Base-by-base conservation (phyloP, 164 flowering plant species). In the Buxus sempervirens region DNA sequence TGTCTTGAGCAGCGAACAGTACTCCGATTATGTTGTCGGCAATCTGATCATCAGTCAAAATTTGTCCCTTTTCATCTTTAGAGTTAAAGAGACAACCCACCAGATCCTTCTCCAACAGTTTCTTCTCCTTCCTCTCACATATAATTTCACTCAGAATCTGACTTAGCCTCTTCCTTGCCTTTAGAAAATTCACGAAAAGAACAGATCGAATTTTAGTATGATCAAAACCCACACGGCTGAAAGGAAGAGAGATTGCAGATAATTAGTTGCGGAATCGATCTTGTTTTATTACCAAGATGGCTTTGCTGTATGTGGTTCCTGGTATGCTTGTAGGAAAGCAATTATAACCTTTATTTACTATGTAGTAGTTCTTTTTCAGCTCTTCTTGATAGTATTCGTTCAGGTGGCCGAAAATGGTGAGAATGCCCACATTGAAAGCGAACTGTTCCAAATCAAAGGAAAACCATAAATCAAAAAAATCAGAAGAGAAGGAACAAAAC, bases 1-100 rank as follows among this genome's bases (percentile, higher is more conserved):
- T 94, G 68, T 94, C 98, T 55, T 86, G 93, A 41, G 98, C 98
- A 4, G 98, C 98, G 49, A 94, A 94, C 45, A 94, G 77, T 6
- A 86, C 95, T 59, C 98, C 98, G 23, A 94, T 88, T 18, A 91
- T 78, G 80, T 94, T 94, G 70, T 94, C 98, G 0, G 91, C 84
- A 25, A 94, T 88, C 62, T 94, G 91, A 15, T 86, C 85, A 0
- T 85, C 88, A 0, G 58, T 83, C 19, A 91, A 65, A 0, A 9
- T 64, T 42, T 73, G 65, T 24, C 85, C 90, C 20, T 82, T 77
- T 26, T 81, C 89, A 64, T 85, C 87, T 49, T 75, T 79, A 42
- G 77, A 86, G 58, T 76, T 79, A 80, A 93, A 63, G 0, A 93
- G 72, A 45, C 73, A 71, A 8, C 87, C 84, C 69, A 89, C 68